Conservation (phyloP, 495 filamentous ascomycete species). For the Bombardia bombarda region DNA sequence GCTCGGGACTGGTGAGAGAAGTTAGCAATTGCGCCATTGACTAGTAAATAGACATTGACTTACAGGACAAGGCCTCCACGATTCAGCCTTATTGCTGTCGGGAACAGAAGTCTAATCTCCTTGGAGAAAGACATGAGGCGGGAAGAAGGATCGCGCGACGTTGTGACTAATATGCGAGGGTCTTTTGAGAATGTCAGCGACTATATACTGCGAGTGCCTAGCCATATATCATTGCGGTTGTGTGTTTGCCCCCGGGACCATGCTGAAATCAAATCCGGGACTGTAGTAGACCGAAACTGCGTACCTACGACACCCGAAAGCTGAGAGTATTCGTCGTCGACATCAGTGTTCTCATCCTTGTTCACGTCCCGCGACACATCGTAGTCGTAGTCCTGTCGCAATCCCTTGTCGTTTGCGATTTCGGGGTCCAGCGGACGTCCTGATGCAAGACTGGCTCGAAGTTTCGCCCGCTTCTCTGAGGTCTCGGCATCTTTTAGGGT, state of each 20-base stretch:
- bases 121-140: constrained; percentile 87
- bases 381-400: constrained; percentile 87
- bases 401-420: constrained; percentile 79
- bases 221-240: too few species aligned
- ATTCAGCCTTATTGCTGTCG: constrained; percentile 84
- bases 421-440: constrained; percentile 74
- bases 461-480: constrained; percentile 76
- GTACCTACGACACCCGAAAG: constrained; percentile 22
- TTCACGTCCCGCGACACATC: constrained; percentile 69
- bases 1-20: constrained; percentile 45
- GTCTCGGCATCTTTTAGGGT: constrained; percentile 86
- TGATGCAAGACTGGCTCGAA: constrained; percentile 75
- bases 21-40: too few species aligned
- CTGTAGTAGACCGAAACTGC: background rate
- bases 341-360: constrained; percentile 55
- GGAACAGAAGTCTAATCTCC: constrained; percentile 84
- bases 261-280: too few species aligned
- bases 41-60: background rate
- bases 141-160: constrained; percentile 78
- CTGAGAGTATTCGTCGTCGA: constrained; percentile 74
- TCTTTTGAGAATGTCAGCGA: too few species aligned
- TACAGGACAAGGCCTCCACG: constrained; percentile 76
- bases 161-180: constrained; percentile 67
- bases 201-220: too few species aligned
- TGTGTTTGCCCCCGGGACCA: too few species aligned